Conservation (phyloP, 495 filamentous ascomycete genomes). For the Hypoxylon crocopeplum region DNA sequence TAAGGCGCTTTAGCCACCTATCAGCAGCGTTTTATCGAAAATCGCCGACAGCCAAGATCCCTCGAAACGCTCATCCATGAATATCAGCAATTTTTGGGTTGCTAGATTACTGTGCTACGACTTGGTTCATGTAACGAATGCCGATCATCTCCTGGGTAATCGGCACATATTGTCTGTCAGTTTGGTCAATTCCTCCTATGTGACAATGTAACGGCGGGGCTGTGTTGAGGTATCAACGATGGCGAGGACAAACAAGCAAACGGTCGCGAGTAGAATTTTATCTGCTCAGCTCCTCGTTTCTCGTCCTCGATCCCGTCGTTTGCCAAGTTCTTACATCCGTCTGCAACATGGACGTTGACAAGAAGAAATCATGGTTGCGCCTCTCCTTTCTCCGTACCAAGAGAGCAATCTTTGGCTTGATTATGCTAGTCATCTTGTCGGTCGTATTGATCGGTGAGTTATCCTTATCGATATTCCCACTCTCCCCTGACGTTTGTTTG, state of each 20-base stretch:
- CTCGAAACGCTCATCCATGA: no score
- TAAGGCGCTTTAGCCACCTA: no score
- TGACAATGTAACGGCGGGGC: slow-evolving; percentile 8
- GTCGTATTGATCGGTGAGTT: slow-evolving; percentile 33
- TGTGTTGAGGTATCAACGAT: slow-evolving; percentile 4
- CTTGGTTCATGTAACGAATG: no score
- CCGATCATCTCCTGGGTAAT: no score
- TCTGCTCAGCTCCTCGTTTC: no score
- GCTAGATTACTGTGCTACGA: no score
- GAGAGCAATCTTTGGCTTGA: slow-evolving; percentile 26
- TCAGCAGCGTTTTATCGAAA: no score
- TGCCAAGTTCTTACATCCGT: not conserved
- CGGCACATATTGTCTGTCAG: not conserved
- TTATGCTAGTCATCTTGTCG: slow-evolving; percentile 22
- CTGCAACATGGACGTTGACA: slow-evolving; percentile 6
- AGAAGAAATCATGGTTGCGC: slow-evolving; percentile 23
- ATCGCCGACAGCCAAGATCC: no score
- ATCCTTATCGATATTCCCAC: not conserved
- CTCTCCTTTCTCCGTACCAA: slow-evolving; percentile 36
- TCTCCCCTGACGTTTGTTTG: no score
- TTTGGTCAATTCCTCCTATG: not conserved
- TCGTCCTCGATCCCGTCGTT: no score
- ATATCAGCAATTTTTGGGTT: no score
- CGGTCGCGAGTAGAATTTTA: no score
- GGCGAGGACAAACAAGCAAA: not conserved